A percentile compares a stretch with the other conserved stretches of the same genome.
Evolutionary conservation across 192 early-diverging fungal genomes (phyloP).

Genomic region (Chytriomyces hyalinus): DNA sequence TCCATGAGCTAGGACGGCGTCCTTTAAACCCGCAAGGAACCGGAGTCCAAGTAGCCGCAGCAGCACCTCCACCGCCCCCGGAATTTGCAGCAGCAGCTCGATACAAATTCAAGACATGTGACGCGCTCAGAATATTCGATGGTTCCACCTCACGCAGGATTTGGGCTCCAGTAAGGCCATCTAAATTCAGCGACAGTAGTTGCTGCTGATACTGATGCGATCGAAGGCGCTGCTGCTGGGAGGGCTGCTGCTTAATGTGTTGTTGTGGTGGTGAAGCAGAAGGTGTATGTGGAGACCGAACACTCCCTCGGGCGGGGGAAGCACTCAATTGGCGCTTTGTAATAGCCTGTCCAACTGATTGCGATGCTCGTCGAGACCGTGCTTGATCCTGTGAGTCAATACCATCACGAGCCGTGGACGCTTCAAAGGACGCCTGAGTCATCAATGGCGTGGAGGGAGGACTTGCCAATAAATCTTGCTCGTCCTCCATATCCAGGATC

Average conservation of each 20-base stretch:
- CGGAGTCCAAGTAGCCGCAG: constrained; percentile 10
- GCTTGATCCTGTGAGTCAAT: too few relatives aligned
- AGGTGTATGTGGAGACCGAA: not conserved
- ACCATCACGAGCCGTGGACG: not conserved
- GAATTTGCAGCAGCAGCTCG: constrained; percentile 25
- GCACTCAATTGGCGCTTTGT: not conserved
- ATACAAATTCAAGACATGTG: constrained; percentile 30
- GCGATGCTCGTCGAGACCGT: too few relatives aligned
- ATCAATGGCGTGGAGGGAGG: not conserved
- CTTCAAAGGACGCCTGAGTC: not conserved
- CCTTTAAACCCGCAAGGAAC: constrained; percentile 31
- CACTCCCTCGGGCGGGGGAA: not conserved
- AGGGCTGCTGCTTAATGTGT: too few relatives aligned
- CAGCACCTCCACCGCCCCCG: not conserved
- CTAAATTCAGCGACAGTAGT: constrained; percentile 17
- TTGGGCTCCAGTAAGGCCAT: constrained; percentile 19
- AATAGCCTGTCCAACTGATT: not conserved
- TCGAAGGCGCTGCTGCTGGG: not conserved
- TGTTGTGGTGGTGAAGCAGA: too few relatives aligned
- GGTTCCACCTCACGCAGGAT: constrained; percentile 37
- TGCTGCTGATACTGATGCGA: not conserved
- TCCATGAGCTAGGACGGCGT: not conserved
- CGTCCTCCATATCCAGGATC: not conserved
- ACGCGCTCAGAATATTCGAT: constrained; percentile 2
- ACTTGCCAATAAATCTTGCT: not conserved